phyloP scores from a whole-genome alignment of 306 rosid species.

The Senna siamea region DNA sequence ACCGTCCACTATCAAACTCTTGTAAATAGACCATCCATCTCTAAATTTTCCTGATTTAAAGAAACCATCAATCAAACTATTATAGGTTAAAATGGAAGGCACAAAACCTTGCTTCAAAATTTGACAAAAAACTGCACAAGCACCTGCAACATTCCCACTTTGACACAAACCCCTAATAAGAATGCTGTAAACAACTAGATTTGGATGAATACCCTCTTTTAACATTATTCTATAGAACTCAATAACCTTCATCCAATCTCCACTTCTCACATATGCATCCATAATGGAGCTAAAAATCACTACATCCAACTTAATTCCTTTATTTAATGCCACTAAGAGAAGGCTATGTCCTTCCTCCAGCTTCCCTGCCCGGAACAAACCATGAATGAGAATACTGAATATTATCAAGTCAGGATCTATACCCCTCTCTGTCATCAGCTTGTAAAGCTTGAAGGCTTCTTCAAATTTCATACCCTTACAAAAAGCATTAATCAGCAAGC shows the following conservation, averaged over 20 bases:
- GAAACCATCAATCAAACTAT: conserved; percentile 42
- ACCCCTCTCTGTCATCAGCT: conserved; percentile 36
- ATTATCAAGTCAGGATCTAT: conserved; percentile 37
- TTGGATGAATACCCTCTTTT: conserved; percentile 32
- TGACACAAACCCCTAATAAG: conserved; percentile 38
- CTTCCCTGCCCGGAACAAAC: conserved; percentile 36
- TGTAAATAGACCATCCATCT: conserved; percentile 37
- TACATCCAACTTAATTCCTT: conserved; percentile 35
- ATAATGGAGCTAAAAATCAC: conserved; percentile 44
- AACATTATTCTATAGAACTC: conserved; percentile 38
- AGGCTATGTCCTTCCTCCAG: conserved; percentile 35
- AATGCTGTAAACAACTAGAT: conserved; percentile 42
- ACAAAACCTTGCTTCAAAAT: conserved; percentile 33
- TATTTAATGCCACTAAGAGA: conserved; percentile 26
- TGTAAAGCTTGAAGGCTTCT: conserved; percentile 37
- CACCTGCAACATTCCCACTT: conserved; percentile 15
- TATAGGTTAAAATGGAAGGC: conserved; percentile 38
- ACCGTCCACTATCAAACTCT: conserved; percentile 25
- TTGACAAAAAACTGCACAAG: conserved; percentile 39
- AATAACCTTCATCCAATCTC: conserved; percentile 19
- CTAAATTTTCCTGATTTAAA: conserved; percentile 35
- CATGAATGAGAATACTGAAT: conserved; percentile 38
- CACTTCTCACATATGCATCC: conserved; percentile 46
- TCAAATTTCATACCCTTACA: conserved; percentile 37
- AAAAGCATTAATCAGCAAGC: conserved; percentile 32